A percentile compares a stretch with the other conserved stretches of the same genome.
Conservation (phyloP, 306 rosid genomes). For the Begonia loranthoides region DNA sequence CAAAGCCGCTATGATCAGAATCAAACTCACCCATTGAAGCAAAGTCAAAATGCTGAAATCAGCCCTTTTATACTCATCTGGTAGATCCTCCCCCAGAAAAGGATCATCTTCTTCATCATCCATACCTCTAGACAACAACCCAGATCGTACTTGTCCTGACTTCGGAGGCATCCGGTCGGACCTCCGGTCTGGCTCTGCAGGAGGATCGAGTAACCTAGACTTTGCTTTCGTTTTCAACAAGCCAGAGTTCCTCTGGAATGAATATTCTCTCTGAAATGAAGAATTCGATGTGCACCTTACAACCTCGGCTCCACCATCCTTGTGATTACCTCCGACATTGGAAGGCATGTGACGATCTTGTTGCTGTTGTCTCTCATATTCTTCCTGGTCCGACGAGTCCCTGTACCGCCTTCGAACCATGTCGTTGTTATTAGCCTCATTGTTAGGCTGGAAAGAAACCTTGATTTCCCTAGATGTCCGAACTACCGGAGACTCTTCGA, state of each 20-base stretch:
- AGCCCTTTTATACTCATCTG: slow-evolving; percentile 29
- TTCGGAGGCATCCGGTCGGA: slow-evolving; percentile 23
- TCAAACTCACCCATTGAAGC: slow-evolving; percentile 57
- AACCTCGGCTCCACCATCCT: slow-evolving; percentile 27
- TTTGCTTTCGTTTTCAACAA: slow-evolving; percentile 39
- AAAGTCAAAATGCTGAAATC: slow-evolving; percentile 28
- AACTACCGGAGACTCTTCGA: slow-evolving; percentile 39
- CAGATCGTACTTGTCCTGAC: slow-evolving; percentile 56
- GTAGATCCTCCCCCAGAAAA: slow-evolving; percentile 58
- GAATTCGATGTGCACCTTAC: slow-evolving; percentile 61
- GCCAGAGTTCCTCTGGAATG: slow-evolving; percentile 32
- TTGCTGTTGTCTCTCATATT: slow-evolving; percentile 19
- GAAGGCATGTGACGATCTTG: slow-evolving; percentile 15
- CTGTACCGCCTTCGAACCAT: slow-evolving; percentile 30
- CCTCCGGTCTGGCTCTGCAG: slow-evolving; percentile 28
- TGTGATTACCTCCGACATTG: neutral
- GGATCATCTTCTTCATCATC: slow-evolving; percentile 80
- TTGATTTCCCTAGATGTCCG: slow-evolving; percentile 38
- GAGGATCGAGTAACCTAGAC: slow-evolving; percentile 81
- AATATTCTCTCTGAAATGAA: slow-evolving; percentile 34
- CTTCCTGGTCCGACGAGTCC: slow-evolving; percentile 19
- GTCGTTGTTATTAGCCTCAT: slow-evolving; percentile 16
- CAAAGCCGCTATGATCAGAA: slow-evolving; percentile 39
- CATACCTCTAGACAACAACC: slow-evolving; percentile 18
- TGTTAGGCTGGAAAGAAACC: slow-evolving; percentile 37